Conservation (phyloP, 148 eudicot species). For the Cornus kousa region DNA sequence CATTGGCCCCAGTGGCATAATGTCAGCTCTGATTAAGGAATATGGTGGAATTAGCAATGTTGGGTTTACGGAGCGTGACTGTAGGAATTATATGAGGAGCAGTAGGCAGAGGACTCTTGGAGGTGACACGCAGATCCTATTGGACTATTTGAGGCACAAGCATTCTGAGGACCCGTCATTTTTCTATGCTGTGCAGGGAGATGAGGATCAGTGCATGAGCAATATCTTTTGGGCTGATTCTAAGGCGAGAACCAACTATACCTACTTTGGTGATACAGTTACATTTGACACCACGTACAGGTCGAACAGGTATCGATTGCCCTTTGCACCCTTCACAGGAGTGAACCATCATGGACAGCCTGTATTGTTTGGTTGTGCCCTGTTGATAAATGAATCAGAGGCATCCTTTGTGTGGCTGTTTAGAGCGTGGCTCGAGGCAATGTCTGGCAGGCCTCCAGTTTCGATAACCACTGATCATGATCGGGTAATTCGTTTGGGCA, state of each 20-base stretch:
- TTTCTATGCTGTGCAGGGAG: conserved; percentile 40
- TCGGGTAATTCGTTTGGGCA: conserved; percentile 37
- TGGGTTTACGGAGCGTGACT: conserved; percentile 63
- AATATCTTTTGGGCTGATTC: conserved; percentile 55
- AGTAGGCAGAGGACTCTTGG: conserved; percentile 42
- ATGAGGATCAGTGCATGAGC: conserved; percentile 34
- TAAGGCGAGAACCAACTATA: conserved; percentile 38
- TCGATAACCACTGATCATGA: conserved; percentile 60
- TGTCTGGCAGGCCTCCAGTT: conserved; percentile 39
- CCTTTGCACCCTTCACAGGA: conserved; percentile 55
- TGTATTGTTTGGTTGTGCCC: conserved; percentile 61
- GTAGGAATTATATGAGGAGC: conserved; percentile 57
- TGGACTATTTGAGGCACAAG: conserved; percentile 50
- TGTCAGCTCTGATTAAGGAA: conserved; percentile 53
- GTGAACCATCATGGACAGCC: conserved; percentile 56
- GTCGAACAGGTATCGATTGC: conserved; percentile 60
- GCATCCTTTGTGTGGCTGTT: conserved; percentile 53
- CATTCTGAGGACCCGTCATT: conserved; percentile 30
- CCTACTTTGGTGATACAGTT: conserved; percentile 54
- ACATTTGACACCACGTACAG: conserved; percentile 54
- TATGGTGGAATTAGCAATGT: conserved; percentile 60
- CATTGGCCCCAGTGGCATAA: conserved; percentile 52
- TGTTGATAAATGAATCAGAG: conserved; percentile 49
- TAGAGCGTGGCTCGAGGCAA: conserved; percentile 45
- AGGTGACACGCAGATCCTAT: conserved; percentile 40